phyloP scores from a whole-genome alignment of 2,329 filamentous ascomycete species.

The Pyrenophora seminiperda region DNA sequence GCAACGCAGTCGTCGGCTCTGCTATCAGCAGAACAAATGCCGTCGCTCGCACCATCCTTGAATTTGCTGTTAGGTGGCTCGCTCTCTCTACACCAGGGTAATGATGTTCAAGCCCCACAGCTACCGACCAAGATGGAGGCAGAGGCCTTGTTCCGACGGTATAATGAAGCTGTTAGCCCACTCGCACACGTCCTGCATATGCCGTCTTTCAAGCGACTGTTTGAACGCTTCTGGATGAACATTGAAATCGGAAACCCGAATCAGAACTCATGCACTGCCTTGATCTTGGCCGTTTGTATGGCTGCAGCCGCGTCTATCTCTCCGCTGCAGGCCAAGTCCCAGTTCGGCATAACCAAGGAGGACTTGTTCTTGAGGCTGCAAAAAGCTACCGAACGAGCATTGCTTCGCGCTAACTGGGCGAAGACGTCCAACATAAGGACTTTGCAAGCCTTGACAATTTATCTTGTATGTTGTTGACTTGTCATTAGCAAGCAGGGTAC shows the following conservation, averaged over 20 bases:
- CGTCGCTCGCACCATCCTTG: slow-evolving; percentile 44
- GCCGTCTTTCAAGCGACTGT: slow-evolving; percentile 45
- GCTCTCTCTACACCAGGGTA: slow-evolving; percentile 33
- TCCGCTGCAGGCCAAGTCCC: slow-evolving; percentile 46
- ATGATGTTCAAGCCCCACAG: slow-evolving; percentile 38
- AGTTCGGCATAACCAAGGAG: slow-evolving; percentile 47
- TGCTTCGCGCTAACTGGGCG: slow-evolving; percentile 46
- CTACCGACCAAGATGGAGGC: slow-evolving; percentile 45
- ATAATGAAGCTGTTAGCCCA: slow-evolving; percentile 45
- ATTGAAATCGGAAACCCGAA: slow-evolving; percentile 44
- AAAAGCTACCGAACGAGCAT: slow-evolving; percentile 45
- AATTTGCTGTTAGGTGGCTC: slow-evolving; percentile 43
- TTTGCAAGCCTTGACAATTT: slow-evolving; percentile 46
- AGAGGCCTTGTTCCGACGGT: slow-evolving; percentile 43
- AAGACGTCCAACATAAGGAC: slow-evolving; percentile 48
- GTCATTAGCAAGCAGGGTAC: background rate
- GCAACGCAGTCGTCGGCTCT: slow-evolving; percentile 44
- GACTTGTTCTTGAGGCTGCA: slow-evolving; percentile 44
- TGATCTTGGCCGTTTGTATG: slow-evolving; percentile 47
- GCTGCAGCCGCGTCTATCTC: slow-evolving; percentile 46
- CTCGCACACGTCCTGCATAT: slow-evolving; percentile 47
- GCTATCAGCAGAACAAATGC: slow-evolving; percentile 47
- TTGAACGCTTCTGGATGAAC: slow-evolving; percentile 47
- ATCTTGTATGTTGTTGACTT: slow-evolving; percentile 31
- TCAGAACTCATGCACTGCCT: slow-evolving; percentile 45